phyloP scores from a whole-genome alignment of 2,329 filamentous ascomycete species.

The Cordyceps pruinosa region DNA sequence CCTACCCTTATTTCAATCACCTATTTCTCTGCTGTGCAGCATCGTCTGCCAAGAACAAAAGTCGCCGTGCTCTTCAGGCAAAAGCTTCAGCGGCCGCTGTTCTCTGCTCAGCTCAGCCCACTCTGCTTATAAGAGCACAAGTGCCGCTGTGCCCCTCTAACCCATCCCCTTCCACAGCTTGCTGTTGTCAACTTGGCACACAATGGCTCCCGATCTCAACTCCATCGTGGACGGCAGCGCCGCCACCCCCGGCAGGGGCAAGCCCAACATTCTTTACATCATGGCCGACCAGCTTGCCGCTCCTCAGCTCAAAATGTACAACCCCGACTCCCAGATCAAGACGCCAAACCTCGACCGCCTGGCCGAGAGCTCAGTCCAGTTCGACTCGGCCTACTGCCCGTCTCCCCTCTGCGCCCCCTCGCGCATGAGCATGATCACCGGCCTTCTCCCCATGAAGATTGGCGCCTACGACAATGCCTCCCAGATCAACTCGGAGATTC shows the following conservation, averaged over 20 bases:
- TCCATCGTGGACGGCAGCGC: conserved; percentile 48
- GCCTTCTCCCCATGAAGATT: conserved; percentile 85
- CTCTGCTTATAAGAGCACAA: conserved; percentile 1
- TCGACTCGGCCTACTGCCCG: conserved; percentile 91
- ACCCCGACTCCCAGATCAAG: conserved; percentile 80
- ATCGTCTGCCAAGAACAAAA: conserved; percentile 7
- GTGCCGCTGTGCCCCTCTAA: conserved; percentile 1
- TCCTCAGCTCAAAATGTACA: conserved; percentile 86
- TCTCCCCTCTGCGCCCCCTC: conserved; percentile 88
- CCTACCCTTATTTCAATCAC: conserved; percentile 18
- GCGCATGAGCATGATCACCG: conserved; percentile 90
- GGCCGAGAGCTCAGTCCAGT: conserved; percentile 75
- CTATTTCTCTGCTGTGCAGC: conserved; percentile 16
- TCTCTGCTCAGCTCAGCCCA: not conserved
- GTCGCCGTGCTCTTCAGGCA: not conserved
- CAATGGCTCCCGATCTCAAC: conserved; percentile 69
- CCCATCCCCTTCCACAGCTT: not conserved
- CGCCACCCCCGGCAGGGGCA: conserved; percentile 17
- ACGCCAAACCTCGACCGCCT: conserved; percentile 84
- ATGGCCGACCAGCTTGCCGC: conserved; percentile 96
- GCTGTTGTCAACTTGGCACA: conserved; percentile 7
- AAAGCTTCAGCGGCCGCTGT: not conserved
- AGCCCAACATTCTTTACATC: conserved; percentile 60
- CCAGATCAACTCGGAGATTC: conserved; percentile 74
- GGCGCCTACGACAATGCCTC: conserved; percentile 88